Percentiles rank a stretch among this genome's conserved stretches.
Conservation (phyloP, 2,329 filamentous ascomycete genomes). For the Blumeria hordei region DNA sequence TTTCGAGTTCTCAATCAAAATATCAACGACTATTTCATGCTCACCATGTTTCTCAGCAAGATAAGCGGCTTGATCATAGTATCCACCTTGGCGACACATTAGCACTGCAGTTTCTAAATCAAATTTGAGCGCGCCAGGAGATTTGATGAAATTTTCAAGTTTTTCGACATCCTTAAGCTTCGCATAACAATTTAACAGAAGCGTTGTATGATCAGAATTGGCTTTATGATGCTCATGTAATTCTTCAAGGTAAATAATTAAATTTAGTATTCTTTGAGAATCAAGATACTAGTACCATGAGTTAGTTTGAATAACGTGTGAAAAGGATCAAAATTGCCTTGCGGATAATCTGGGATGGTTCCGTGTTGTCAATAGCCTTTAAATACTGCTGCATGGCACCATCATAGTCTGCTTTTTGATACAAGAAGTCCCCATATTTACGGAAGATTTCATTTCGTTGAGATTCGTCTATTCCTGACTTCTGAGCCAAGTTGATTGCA, state of each 20-base stretch:
- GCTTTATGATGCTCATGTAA: slow-evolving; percentile 84
- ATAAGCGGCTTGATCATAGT: slow-evolving; percentile 90
- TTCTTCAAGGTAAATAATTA: slow-evolving; percentile 93
- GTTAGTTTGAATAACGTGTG: slow-evolving; percentile 3
- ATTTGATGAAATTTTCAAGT: slow-evolving; percentile 88
- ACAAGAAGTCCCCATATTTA: slow-evolving; percentile 81
- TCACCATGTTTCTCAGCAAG: slow-evolving; percentile 86
- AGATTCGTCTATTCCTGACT: slow-evolving; percentile 51
- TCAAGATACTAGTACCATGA: slow-evolving; percentile 49
- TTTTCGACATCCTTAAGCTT: slow-evolving; percentile 96
- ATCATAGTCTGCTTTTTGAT: slow-evolving; percentile 88
- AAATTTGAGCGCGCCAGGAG: slow-evolving; percentile 81
- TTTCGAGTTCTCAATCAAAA: slow-evolving; percentile 85
- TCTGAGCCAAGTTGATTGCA: slow-evolving; percentile 81
- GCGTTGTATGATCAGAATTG: slow-evolving; percentile 81
- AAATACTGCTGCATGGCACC: slow-evolving; percentile 98
- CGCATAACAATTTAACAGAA: slow-evolving; percentile 89
- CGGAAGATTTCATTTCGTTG: slow-evolving; percentile 85
- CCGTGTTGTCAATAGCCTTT: slow-evolving; percentile 82
- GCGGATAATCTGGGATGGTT: slow-evolving; percentile 85
- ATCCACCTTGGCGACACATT: slow-evolving; percentile 93
- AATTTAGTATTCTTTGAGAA: slow-evolving; percentile 88
- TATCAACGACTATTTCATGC: slow-evolving; percentile 81
- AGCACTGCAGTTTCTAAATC: slow-evolving; percentile 90
- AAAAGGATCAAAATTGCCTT: slow-evolving; percentile 32